phyloP scores from a whole-genome alignment of 768 basidiomycete genomes.

The Leccinum boreale region DNA sequence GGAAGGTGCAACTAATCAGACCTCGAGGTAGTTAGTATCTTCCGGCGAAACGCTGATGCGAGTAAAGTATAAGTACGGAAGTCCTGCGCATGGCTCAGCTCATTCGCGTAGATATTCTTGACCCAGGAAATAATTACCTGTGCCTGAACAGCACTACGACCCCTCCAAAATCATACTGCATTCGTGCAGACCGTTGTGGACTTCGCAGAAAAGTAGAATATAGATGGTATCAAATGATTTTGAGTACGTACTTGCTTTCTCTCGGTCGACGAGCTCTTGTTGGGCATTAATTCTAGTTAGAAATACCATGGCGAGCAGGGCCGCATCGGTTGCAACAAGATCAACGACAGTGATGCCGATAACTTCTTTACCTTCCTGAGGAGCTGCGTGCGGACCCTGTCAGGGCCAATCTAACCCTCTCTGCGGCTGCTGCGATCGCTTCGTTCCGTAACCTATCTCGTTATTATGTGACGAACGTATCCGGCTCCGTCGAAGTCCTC shows the following conservation, averaged over 20 bases:
- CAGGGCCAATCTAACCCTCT: conserved; percentile 55
- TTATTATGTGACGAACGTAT: conserved; percentile 49
- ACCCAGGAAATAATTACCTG: background rate
- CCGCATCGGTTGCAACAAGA: conserved; percentile 59
- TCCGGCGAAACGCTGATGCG: background rate
- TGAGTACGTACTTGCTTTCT: conserved; percentile 17
- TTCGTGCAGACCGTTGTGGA: conserved; percentile 1
- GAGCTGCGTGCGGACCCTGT: conserved; percentile 56
- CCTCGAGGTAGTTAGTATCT: background rate
- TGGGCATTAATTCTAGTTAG: conserved; percentile 52
- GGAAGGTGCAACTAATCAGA: background rate
- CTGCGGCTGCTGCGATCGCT: conserved; percentile 59
- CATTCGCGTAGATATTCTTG: conserved; percentile 48
- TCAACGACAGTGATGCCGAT: conserved; percentile 53
- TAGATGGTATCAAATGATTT: conserved; percentile 50
- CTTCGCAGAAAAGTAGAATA: conserved; percentile 45
- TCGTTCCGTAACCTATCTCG: conserved; percentile 65
- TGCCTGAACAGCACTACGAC: conserved; percentile 30
- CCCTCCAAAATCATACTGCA: conserved; percentile 5
- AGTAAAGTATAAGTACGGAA: background rate
- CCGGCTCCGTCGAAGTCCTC: conserved; percentile 65
- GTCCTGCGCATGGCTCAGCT: conserved; percentile 9
- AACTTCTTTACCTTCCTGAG: conserved; percentile 78
- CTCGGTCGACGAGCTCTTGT: background rate
- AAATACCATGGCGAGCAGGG: conserved; percentile 75